phyloP scores from a whole-genome alignment of 805 yeast genomes.

The Sugiyamaella lignohabitans region DNA sequence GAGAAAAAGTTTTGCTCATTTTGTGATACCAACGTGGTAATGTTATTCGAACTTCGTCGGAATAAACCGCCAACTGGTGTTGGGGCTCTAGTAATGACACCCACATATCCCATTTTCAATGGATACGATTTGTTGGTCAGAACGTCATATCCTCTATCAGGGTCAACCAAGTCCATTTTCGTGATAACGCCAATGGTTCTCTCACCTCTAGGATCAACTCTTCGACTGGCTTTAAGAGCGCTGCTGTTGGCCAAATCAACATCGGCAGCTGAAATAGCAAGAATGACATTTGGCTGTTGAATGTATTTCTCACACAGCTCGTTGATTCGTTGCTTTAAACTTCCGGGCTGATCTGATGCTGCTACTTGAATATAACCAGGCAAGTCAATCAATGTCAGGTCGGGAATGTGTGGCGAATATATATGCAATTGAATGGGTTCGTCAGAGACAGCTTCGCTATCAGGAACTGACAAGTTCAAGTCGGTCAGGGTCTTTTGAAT shows the following conservation, averaged over 20 bases:
- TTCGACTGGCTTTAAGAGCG: constrained; percentile 82
- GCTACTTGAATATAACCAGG: constrained; percentile 98
- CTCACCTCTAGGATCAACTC: constrained; percentile 89
- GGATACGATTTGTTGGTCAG: constrained; percentile 81
- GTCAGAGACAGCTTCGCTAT: constrained; percentile 74
- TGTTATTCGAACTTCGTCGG: constrained; percentile 48
- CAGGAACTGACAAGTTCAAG: constrained; percentile 87
- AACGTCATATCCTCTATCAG: constrained; percentile 60
- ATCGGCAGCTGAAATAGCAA: constrained; percentile 96
- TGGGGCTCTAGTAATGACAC: constrained; percentile 87
- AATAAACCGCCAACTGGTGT: constrained; percentile 37
- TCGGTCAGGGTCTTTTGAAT: constrained; percentile 85
- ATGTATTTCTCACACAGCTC: constrained; percentile 78
- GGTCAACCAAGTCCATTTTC: constrained; percentile 82
- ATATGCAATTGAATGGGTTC: constrained; percentile 93
- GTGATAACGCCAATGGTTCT: constrained; percentile 96
- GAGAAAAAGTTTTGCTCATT: constrained; percentile 57
- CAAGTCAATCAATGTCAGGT: constrained; percentile 84
- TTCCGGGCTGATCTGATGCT: constrained; percentile 91
- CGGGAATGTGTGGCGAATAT: constrained; percentile 86
- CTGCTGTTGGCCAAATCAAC: constrained; percentile 96
- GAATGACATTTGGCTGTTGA: constrained; percentile 85
- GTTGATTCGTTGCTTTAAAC: constrained; percentile 70
- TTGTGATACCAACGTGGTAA: constrained; percentile 41
- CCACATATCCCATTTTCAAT: constrained; percentile 92